Conservation (phyloP, 1,139 yeast species). For the Diutina mesorugosa region DNA sequence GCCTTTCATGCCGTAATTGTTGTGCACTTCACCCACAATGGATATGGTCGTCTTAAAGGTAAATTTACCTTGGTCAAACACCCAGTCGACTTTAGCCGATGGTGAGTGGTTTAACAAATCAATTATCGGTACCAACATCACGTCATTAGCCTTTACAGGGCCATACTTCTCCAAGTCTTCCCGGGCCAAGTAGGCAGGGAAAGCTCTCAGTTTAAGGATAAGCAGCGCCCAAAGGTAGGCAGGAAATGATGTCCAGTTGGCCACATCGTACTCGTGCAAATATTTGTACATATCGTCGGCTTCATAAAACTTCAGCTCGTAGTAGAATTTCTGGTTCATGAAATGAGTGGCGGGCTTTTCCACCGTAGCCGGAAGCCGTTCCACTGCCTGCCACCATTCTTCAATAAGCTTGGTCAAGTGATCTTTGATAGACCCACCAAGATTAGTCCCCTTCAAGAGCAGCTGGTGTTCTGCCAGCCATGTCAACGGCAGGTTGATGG, state of each 20-base stretch:
- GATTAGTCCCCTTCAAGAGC: conserved; percentile 50
- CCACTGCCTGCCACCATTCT: conserved; percentile 39
- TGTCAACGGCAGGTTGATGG: conserved; percentile 43
- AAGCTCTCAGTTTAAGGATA: conserved; percentile 65
- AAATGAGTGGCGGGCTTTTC: conserved; percentile 23
- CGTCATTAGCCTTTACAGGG: conserved; percentile 17
- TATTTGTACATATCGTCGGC: conserved; percentile 23
- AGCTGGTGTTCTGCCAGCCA: conserved; percentile 43
- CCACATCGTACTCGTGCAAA: conserved; percentile 10
- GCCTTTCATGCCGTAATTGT: conserved; percentile 80
- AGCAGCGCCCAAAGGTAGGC: conserved; percentile 65
- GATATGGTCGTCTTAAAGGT: conserved; percentile 5
- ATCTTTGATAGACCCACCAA: conserved; percentile 29
- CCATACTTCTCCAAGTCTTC: conserved; percentile 8
- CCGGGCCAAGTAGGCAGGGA: conserved; percentile 45
- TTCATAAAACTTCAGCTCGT: conserved; percentile 31
- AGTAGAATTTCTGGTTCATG: conserved; percentile 32
- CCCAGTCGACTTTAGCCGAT: conserved; percentile 55
- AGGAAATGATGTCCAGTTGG: conserved; percentile 50
- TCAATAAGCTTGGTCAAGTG: conserved; percentile 23
- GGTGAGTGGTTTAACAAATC: conserved; percentile 70
- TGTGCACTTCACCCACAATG: conserved; percentile 37
- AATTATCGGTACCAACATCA: conserved; percentile 64
- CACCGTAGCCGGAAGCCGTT: conserved; percentile 19
- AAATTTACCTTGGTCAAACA: neutral